Conservation (phyloP, 2,329 filamentous ascomycete genomes). For the Myriangium duriaei region DNA sequence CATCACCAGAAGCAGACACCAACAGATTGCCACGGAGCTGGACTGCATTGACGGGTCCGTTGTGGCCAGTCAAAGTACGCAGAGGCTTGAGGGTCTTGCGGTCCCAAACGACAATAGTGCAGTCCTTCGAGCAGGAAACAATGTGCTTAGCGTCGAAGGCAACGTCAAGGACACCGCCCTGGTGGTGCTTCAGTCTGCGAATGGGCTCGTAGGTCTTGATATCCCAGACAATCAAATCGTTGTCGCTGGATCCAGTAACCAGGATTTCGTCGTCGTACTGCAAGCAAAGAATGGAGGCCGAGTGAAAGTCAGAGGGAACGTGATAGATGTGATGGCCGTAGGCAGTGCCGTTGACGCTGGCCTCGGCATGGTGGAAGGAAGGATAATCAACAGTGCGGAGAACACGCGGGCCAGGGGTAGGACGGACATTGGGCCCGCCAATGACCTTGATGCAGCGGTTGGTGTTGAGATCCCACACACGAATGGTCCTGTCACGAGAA, state of each 20-base stretch:
- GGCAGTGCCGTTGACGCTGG: slow-evolving; percentile 35
- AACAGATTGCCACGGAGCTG: slow-evolving; percentile 88
- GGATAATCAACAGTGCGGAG: slow-evolving; percentile 30
- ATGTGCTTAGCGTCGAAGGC: slow-evolving; percentile 88
- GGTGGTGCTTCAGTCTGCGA: slow-evolving; percentile 63
- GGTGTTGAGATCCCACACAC: slow-evolving; percentile 89
- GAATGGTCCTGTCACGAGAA: slow-evolving; percentile 87
- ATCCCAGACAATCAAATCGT: slow-evolving; percentile 82
- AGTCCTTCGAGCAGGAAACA: slow-evolving; percentile 93
- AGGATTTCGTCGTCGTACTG: slow-evolving; percentile 90
- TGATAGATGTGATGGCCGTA: slow-evolving; percentile 36
- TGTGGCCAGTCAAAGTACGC: slow-evolving; percentile 71
- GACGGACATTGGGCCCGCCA: slow-evolving; percentile 57
- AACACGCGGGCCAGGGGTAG: slow-evolving; percentile 29
- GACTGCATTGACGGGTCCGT: slow-evolving; percentile 89
- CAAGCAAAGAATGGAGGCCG: slow-evolving; percentile 84
- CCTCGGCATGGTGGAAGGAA: slow-evolving; percentile 26
- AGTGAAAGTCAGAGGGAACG: slow-evolving; percentile 52
- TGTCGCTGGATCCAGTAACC: slow-evolving; percentile 88
- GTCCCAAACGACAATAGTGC: slow-evolving; percentile 89
- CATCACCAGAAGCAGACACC: slow-evolving; percentile 88
- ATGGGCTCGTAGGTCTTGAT: slow-evolving; percentile 71
- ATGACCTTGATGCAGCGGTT: slow-evolving; percentile 77
- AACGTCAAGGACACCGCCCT: slow-evolving; percentile 81
- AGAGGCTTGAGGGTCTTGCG: slow-evolving; percentile 63